Conservation (phyloP, 495 filamentous ascomycete species). For the Apodospora peruviana region DNA sequence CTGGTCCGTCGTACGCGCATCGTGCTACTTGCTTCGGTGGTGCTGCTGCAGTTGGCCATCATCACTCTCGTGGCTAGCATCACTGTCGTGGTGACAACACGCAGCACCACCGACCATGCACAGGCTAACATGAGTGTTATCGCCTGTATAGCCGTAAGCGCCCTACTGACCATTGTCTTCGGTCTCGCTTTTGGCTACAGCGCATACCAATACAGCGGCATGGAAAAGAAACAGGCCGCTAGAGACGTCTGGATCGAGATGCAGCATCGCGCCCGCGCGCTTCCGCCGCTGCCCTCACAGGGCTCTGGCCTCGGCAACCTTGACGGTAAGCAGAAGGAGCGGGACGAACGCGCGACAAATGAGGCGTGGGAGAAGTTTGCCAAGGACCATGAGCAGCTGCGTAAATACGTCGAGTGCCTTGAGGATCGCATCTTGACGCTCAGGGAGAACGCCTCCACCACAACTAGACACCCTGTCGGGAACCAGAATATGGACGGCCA, state of each 20-base stretch:
- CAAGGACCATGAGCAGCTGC: conserved; percentile 9
- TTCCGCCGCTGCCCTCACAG: conserved; percentile 12
- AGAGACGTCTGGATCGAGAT: conserved; percentile 18
- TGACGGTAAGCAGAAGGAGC: not conserved
- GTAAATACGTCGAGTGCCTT: conserved; percentile 17
- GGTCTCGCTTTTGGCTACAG: conserved; percentile 6
- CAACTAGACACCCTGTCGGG: not conserved
- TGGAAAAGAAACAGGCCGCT: not conserved
- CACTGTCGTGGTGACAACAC: conserved; percentile 2
- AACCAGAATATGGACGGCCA: not conserved
- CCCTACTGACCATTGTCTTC: conserved; percentile 3
- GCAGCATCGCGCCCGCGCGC: conserved; percentile 7
- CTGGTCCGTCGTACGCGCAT: not conserved
- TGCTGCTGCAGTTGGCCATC: conserved; percentile 9
- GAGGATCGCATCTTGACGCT: conserved; percentile 12
- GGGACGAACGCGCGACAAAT: conserved; percentile 1
- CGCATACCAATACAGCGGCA: conserved; percentile 1
- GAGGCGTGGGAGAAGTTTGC: conserved; percentile 12
- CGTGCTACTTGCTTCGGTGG: conserved; percentile 1
- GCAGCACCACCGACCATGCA: not conserved
- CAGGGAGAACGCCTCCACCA: too few relatives aligned
- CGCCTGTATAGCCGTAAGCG: conserved; percentile 8
- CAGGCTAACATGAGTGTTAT: not conserved
- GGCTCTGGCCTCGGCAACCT: not conserved
- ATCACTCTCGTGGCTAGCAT: conserved; percentile 11